Evolutionary conservation across 2,329 filamentous ascomycete genomes (phyloP).

Genomic region (Trichoderma citrinoviride): DNA sequence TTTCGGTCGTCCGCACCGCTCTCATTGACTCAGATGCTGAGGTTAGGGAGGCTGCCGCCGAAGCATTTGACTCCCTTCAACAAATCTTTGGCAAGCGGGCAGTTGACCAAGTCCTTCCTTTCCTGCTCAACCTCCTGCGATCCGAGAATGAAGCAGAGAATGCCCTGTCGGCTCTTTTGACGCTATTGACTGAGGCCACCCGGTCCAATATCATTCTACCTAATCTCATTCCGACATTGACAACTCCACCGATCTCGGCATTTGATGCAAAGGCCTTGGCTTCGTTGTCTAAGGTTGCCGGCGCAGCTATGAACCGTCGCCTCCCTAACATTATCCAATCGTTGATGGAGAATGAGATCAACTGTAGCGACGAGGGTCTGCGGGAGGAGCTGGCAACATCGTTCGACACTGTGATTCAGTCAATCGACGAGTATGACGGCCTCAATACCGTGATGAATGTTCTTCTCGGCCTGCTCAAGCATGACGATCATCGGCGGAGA

Average conservation of each 20-base stretch:
- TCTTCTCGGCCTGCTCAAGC: constrained; percentile 81
- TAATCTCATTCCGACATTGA: constrained; percentile 90
- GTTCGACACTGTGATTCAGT: constrained; percentile 86
- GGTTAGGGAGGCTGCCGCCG: constrained; percentile 91
- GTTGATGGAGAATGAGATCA: constrained; percentile 88
- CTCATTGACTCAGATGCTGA: constrained; percentile 86
- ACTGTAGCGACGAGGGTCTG: constrained; percentile 70
- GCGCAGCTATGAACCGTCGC: constrained; percentile 84
- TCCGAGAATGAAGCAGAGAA: constrained; percentile 86
- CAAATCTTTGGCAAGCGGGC: constrained; percentile 91
- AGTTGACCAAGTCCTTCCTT: constrained; percentile 91
- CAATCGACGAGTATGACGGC: constrained; percentile 93
- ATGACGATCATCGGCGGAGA: constrained; percentile 85
- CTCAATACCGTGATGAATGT: constrained; percentile 95
- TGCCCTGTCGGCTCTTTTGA: constrained; percentile 86
- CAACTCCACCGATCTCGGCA: constrained; percentile 82
- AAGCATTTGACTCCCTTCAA: constrained; percentile 94
- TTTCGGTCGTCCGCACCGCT: constrained; percentile 89
- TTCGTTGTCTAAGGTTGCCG: constrained; percentile 87
- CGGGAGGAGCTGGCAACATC: constrained; percentile 70
- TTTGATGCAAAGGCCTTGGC: constrained; percentile 96
- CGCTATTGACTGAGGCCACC: constrained; percentile 87
- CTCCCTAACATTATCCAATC: constrained; percentile 88
- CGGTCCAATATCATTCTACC: constrained; percentile 95
- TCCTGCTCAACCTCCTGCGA: constrained; percentile 84